phyloP scores from a whole-genome alignment of 1,284 basidiomycete genomes.

The Kalmanozyma brasiliensis region DNA sequence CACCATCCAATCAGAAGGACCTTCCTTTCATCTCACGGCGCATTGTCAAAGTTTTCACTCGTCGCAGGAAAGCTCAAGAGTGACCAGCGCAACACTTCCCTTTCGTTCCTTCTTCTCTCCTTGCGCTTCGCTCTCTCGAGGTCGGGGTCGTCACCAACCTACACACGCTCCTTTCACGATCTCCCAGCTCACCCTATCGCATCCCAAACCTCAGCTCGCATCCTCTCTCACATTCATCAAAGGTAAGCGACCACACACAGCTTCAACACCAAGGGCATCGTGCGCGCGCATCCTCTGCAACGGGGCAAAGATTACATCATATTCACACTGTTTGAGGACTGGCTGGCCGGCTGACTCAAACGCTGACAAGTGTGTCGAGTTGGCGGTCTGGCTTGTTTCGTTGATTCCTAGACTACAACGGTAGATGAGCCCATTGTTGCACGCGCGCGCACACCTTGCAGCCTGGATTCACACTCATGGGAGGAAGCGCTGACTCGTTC shows the following conservation, averaged over 20 bases:
- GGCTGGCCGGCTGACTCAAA: conserved; percentile 40
- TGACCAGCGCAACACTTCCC: conserved; percentile 3
- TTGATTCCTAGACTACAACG: conserved; percentile 67
- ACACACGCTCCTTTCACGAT: not conserved
- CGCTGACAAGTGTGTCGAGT: conserved; percentile 58
- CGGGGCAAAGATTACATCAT: conserved; percentile 62
- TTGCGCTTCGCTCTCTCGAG: conserved; percentile 27
- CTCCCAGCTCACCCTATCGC: too few species aligned
- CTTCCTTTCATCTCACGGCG: conserved; percentile 4
- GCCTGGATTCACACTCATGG: too few species aligned
- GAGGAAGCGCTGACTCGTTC: too few species aligned
- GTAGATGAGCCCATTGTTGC: conserved; percentile 60
- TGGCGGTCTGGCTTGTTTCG: conserved; percentile 35
- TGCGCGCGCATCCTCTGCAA: not conserved
- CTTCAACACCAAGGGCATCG: not conserved
- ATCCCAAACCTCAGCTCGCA: too few species aligned
- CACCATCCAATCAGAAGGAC: conserved; percentile 39
- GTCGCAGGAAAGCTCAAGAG: conserved; percentile 1
- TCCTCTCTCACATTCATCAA: not conserved
- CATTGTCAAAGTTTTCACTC: conserved; percentile 17
- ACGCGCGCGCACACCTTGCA: too few species aligned
- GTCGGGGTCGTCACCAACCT: conserved; percentile 24
- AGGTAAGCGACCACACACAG: conserved; percentile 4
- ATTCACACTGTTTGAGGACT: conserved; percentile 65
- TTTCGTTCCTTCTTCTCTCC: not conserved